Conservation (phyloP, 257 asterid genomes). For the Nicotiana attenuata region DNA sequence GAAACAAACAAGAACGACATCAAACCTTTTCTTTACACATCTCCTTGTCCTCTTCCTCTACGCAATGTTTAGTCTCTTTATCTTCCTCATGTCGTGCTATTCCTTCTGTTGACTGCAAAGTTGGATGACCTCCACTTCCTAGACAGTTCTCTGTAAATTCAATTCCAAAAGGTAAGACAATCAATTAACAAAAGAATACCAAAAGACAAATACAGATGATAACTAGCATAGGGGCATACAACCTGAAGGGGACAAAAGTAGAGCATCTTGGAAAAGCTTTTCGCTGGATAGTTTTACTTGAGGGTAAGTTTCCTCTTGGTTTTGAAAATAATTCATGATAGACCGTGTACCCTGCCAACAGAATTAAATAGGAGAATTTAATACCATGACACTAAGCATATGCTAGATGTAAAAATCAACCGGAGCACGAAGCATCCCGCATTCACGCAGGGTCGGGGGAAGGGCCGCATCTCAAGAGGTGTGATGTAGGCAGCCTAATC, state of each 20-base stretch:
- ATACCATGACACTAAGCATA: slow-evolving; percentile 8
- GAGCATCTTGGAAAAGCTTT: slow-evolving; percentile 30
- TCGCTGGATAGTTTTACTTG: slow-evolving; percentile 30
- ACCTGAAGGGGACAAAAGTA: slow-evolving; percentile 51
- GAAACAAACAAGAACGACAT: slow-evolving; percentile 9
- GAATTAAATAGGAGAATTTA: slow-evolving; percentile 15
- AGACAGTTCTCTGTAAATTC: neutral
- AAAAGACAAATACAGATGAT: slow-evolving; percentile 2
- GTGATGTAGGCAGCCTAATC: too few relatives aligned
- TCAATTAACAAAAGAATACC: slow-evolving; percentile 10
- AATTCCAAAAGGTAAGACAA: slow-evolving; percentile 13
- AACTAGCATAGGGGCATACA: slow-evolving; percentile 23
- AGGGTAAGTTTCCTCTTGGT: slow-evolving; percentile 31
- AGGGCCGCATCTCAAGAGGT: too few relatives aligned
- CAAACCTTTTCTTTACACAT: slow-evolving; percentile 44
- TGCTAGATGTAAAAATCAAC: neutral
- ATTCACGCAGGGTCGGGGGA: too few relatives aligned
- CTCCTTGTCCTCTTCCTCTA: slow-evolving; percentile 33
- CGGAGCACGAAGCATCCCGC: too few relatives aligned
- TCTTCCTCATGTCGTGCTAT: slow-evolving; percentile 32
- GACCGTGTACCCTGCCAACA: slow-evolving; percentile 82
- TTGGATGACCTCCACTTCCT: slow-evolving; percentile 33
- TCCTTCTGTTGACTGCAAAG: slow-evolving; percentile 26
- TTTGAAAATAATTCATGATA: slow-evolving; percentile 66
- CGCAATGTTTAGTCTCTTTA: slow-evolving; percentile 18